Conservation (phyloP, 192 early-diverging fungal species). For the Mycoemilia scoparia region DNA sequence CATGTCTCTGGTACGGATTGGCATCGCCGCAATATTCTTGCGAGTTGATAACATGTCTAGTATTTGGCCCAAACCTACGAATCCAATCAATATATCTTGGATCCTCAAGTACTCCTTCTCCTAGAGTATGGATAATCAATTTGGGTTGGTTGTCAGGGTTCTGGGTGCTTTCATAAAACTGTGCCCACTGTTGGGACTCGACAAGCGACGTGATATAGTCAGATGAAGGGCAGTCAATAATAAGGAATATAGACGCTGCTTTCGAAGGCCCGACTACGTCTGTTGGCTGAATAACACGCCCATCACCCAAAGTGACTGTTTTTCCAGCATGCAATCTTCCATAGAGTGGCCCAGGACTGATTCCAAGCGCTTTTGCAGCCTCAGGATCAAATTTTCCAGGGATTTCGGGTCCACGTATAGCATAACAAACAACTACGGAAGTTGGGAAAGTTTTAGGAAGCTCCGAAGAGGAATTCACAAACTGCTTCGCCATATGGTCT, state of each 20-base stretch:
- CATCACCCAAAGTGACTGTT: conserved; percentile 35
- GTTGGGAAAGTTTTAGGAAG: conserved; percentile 29
- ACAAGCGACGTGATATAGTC: conserved; percentile 34
- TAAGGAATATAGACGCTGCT: conserved; percentile 43
- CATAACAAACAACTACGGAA: conserved; percentile 40
- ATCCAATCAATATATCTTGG: conserved; percentile 56
- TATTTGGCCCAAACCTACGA: conserved; percentile 40
- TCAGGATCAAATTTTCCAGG: conserved; percentile 63
- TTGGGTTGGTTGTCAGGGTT: conserved; percentile 8
- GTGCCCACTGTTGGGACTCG: conserved; percentile 20
- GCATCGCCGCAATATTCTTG: conserved; percentile 42
- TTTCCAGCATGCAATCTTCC: conserved; percentile 41
- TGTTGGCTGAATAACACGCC: conserved; percentile 47
- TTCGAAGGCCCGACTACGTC: conserved; percentile 42
- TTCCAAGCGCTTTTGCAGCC: conserved; percentile 44
- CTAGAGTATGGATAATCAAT: conserved; percentile 51
- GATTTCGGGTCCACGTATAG: conserved; percentile 50
- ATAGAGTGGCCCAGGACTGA: conserved; percentile 44
- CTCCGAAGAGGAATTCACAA: conserved; percentile 3
- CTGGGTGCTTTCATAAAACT: conserved; percentile 7
- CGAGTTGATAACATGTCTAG: conserved; percentile 61
- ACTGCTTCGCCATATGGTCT: conserved; percentile 4
- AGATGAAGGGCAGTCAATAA: conserved; percentile 45
- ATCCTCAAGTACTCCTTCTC: conserved; percentile 41
- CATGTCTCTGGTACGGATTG: conserved; percentile 45